phyloP scores from a whole-genome alignment of 2,329 filamentous ascomycete species.

The Neurospora sp. region DNA sequence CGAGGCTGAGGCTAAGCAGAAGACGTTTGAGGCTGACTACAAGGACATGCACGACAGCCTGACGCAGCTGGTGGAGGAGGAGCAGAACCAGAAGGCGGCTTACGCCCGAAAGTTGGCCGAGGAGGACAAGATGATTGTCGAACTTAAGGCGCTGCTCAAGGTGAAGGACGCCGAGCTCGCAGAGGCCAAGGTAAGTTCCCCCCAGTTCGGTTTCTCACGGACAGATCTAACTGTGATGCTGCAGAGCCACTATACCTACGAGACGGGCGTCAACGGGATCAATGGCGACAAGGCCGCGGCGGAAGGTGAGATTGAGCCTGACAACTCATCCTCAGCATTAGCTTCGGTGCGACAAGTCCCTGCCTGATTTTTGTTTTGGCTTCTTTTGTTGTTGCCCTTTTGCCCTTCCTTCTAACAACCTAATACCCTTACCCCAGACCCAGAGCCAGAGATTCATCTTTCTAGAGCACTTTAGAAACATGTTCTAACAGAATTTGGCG shows the following conservation, averaged over 20 bases:
- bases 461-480: background rate
- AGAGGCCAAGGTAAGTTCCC: conserved; percentile 44
- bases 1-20: conserved; percentile 40
- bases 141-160: conserved; percentile 46
- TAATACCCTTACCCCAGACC: conserved; percentile 3
- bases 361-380: conserved; percentile 24
- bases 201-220: background rate
- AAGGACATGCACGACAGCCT: conserved; percentile 55
- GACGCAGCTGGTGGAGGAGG: conserved; percentile 50
- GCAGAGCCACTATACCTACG: conserved; percentile 42
- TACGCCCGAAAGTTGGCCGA: conserved; percentile 21
- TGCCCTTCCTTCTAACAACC: conserved; percentile 1
- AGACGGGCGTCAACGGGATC: conserved; percentile 21
- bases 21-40: conserved; percentile 51
- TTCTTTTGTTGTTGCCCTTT: conserved; percentile 16
- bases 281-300: conserved; percentile 25
- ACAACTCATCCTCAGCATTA: conserved; percentile 55
- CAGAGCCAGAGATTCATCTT: background rate
- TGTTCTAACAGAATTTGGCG: conserved; percentile 8
- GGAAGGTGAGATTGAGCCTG: conserved; percentile 51
- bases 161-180: conserved; percentile 56
- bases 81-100: conserved; percentile 36
- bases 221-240: conserved; percentile 38
- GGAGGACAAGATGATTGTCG: conserved; percentile 38
- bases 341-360: conserved; percentile 54